phyloP scores from a whole-genome alignment of 2,329 filamentous ascomycete species.

The Aspergillus novofumigatus region DNA sequence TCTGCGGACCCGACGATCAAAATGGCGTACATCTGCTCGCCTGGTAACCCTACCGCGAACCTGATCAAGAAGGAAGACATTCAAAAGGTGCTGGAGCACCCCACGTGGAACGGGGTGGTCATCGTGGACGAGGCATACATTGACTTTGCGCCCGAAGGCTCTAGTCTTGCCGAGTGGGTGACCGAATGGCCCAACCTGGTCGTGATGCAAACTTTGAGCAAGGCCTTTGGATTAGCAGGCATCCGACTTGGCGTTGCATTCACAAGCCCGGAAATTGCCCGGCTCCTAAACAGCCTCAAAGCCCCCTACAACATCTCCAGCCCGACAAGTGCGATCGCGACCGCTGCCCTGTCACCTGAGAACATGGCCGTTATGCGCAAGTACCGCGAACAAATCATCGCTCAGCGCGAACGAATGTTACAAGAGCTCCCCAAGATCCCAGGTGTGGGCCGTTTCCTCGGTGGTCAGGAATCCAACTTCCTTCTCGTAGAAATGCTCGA shows the following conservation, averaged over 20 bases:
- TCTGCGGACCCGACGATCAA: constrained; percentile 67
- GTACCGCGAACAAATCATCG: constrained; percentile 66
- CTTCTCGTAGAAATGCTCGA: constrained; percentile 85
- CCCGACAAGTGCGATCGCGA: constrained; percentile 77
- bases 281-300: constrained; percentile 84
- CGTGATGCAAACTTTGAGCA: constrained; percentile 97
- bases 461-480: constrained; percentile 82
- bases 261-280: constrained; percentile 67
- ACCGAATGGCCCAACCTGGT: constrained; percentile 90
- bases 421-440: constrained; percentile 67
- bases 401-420: constrained; percentile 73
- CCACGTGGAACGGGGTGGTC: constrained; percentile 91
- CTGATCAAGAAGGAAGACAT: constrained; percentile 74
- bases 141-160: constrained; percentile 77
- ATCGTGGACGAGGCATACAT: constrained; percentile 95
- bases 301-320: constrained; percentile 94
- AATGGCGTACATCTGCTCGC: constrained; percentile 86
- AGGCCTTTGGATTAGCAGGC: constrained; percentile 92
- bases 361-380: constrained; percentile 70
- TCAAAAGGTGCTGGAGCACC: constrained; percentile 70
- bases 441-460: constrained; percentile 76
- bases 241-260: constrained; percentile 89
- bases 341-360: constrained; percentile 61
- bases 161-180: constrained; percentile 87
- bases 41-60: constrained; percentile 87